A percentile compares a stretch with the other conserved stretches of the same genome.
Conservation (phyloP, 31 red algal genomes). For the Endocladia muricata region DNA sequence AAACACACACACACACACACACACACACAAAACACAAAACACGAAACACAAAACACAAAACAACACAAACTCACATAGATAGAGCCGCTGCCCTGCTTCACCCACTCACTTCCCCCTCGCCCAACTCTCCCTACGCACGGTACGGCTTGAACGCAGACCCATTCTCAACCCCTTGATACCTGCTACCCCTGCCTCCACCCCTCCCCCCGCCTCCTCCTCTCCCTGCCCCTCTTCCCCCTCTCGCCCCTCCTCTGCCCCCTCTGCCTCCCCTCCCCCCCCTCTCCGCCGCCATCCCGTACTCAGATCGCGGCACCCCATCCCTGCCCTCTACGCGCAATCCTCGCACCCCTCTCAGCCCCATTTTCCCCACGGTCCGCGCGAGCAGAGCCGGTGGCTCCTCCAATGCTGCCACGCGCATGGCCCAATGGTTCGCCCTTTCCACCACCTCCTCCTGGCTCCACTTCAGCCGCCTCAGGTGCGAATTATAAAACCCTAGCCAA, state of each 20-base stretch:
- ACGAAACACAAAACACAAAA: too few relatives aligned
- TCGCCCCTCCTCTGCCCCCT: neutral
- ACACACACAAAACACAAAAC: too few relatives aligned
- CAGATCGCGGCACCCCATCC: neutral
- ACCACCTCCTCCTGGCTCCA: slow-evolving; percentile 54
- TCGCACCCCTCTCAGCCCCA: slow-evolving; percentile 56
- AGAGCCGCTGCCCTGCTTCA: too few relatives aligned
- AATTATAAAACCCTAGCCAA: slow-evolving; percentile 69
- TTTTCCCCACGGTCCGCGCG: slow-evolving; percentile 35
- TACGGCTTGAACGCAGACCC: too few relatives aligned
- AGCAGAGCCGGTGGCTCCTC: slow-evolving; percentile 46
- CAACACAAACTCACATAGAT: too few relatives aligned
- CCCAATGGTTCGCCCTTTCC: slow-evolving; percentile 37
- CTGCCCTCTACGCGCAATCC: slow-evolving; percentile 34
- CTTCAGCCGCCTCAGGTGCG: slow-evolving; percentile 30
- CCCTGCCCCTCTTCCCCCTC: slow-evolving; percentile 4
- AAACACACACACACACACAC: too few relatives aligned
- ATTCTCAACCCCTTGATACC: too few relatives aligned
- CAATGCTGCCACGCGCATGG: slow-evolving; percentile 23
- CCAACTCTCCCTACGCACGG: too few relatives aligned
- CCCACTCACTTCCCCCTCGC: too few relatives aligned
- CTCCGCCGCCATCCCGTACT: neutral
- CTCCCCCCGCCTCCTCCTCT: neutral
- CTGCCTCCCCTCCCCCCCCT: slow-evolving; percentile 28
- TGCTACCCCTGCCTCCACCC: too few relatives aligned